These are phyloP conservation scores for Aspergillus candidus DNA, from an alignment of 2,329 filamentous ascomycete species.

Conservation along the genomic window DNA sequence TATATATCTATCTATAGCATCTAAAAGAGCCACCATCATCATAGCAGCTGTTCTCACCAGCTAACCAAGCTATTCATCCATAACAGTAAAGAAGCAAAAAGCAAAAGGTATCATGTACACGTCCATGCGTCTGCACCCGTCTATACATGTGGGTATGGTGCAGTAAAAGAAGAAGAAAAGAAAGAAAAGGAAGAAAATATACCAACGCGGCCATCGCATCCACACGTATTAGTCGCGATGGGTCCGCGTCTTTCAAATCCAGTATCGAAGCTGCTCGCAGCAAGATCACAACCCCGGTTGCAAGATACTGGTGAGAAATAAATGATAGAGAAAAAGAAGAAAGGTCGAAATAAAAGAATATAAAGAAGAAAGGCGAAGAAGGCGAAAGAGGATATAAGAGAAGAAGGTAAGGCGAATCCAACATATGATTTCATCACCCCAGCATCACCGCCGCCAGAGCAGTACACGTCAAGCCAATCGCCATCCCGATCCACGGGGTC, in stretches of 20 bases:
- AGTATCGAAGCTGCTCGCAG: no score
- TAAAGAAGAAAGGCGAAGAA: no score
- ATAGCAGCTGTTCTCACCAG: slow-evolving; percentile 1
- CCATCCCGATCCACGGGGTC: slow-evolving; percentile 39
- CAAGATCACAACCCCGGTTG: no score
- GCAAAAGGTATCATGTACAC: slow-evolving; percentile 33
- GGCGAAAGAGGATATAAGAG: slow-evolving; percentile 13
- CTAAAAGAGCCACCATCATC: not conserved
- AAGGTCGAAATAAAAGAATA: slow-evolving; percentile 9
- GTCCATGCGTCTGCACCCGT: slow-evolving; percentile 19
- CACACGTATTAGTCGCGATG: slow-evolving; percentile 9
- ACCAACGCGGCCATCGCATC: slow-evolving; percentile 1
- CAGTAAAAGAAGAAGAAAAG: slow-evolving; percentile 14
- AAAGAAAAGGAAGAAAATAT: slow-evolving; percentile 13
- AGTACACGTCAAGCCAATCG: slow-evolving; percentile 35
- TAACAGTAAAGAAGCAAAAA: slow-evolving; percentile 9
- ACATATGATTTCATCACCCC: slow-evolving; percentile 20
- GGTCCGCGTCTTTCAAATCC: slow-evolving; percentile 1
- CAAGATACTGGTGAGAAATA: not conserved
- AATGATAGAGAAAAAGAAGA: slow-evolving; percentile 3
- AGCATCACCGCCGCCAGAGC: slow-evolving; percentile 35
- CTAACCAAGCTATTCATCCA: not conserved
- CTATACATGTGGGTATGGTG: slow-evolving; percentile 26
- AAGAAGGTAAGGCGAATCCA: slow-evolving; percentile 2
- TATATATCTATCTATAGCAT: no score